These are phyloP conservation scores for Cicer arietinum DNA, from an alignment of 306 rosid genomes.

Conservation along the genomic window DNA sequence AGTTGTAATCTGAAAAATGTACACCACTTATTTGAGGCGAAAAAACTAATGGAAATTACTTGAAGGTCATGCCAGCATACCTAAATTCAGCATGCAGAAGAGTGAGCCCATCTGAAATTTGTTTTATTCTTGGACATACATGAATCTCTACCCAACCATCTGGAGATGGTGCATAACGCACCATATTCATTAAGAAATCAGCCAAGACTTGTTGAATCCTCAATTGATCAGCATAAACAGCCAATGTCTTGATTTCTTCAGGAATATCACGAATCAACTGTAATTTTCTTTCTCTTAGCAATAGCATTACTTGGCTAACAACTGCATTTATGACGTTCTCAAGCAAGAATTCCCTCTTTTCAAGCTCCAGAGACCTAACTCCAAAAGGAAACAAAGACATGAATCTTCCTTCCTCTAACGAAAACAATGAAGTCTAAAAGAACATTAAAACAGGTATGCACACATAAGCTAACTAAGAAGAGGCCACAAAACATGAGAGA, in stretches of 20 bases:
- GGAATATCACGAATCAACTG: constrained; percentile 98
- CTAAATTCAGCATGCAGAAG: constrained; percentile 87
- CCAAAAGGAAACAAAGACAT: constrained; percentile 44
- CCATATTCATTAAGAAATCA: constrained; percentile 91
- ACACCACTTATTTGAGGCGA: background rate
- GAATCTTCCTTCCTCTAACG: constrained; percentile 38
- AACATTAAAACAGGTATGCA: constrained; percentile 39
- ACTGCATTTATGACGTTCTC: constrained; percentile 95
- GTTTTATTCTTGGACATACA: constrained; percentile 76
- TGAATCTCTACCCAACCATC: constrained; percentile 99
- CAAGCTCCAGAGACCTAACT: constrained; percentile 86
- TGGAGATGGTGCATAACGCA: constrained; percentile 84
- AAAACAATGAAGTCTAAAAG: constrained; percentile 29
- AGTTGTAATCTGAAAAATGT: background rate
- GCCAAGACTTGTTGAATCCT: constrained; percentile 93
- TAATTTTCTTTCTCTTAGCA: constrained; percentile 84
- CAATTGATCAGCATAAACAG: constrained; percentile 92
- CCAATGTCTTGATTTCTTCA: constrained; percentile 89
- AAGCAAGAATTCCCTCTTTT: constrained; percentile 80
- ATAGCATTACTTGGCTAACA: constrained; percentile 96
- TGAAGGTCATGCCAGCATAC: constrained; percentile 48
- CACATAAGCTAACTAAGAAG: constrained; percentile 10
- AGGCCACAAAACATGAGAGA: constrained; percentile 11
- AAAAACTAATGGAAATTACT: constrained; percentile 34
- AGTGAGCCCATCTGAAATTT: constrained; percentile 61